These are phyloP conservation scores for Pezicula neosporulosa DNA, from an alignment of 2,329 filamentous ascomycete genomes.

Conservation along the genomic window DNA sequence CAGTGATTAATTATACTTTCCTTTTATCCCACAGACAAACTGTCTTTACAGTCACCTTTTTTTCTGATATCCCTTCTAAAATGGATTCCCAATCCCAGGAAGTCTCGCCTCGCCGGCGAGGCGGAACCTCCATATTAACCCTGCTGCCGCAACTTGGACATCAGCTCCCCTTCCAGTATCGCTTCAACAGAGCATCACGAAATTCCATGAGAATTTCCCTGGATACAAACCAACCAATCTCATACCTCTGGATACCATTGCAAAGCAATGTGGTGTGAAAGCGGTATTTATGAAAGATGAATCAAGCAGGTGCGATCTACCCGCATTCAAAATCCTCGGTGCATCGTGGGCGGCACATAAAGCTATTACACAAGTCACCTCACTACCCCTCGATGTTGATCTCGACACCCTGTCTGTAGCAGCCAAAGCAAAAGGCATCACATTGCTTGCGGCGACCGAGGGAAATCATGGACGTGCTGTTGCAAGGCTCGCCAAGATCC, in stretches of 20 bases:
- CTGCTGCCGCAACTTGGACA: background rate
- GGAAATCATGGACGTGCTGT: constrained; percentile 77
- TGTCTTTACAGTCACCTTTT: background rate
- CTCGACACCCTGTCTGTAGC: constrained; percentile 37
- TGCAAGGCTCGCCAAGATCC: constrained; percentile 60
- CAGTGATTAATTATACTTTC: no score
- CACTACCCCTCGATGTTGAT: constrained; percentile 36
- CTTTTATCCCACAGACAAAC: no score
- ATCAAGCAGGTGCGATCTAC: constrained; percentile 60
- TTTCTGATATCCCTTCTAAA: background rate
- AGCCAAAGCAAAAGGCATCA: constrained; percentile 29
- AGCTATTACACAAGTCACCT: constrained; percentile 44
- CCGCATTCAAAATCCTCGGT: constrained; percentile 75
- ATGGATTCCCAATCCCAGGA: background rate
- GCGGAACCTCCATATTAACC: background rate
- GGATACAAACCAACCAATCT: constrained; percentile 54
- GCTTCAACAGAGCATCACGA: background rate
- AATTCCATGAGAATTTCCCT: constrained; percentile 57
- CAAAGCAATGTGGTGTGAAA: constrained; percentile 50
- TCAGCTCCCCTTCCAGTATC: background rate
- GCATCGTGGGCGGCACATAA: constrained; percentile 70
- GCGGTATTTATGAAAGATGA: constrained; percentile 68
- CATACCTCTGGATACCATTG: constrained; percentile 46
- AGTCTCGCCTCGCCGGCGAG: background rate
- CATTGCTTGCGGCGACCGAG: constrained; percentile 63